Evolutionary conservation across 805 yeast genomes (phyloP).

Genomic region (Hanseniaspora vineae): DNA sequence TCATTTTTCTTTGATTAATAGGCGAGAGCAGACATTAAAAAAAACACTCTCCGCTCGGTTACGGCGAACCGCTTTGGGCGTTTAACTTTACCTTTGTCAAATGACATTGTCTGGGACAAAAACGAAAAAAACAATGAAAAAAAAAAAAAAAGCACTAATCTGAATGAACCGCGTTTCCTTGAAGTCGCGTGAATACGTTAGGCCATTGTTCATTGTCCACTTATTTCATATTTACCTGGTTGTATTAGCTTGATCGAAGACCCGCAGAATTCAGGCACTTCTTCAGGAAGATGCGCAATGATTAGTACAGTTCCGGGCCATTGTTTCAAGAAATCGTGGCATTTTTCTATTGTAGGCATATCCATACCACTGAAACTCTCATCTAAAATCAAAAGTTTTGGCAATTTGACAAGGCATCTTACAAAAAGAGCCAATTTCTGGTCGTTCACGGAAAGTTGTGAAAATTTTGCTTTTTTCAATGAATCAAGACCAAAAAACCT

Average conservation of each 20-base stretch:
- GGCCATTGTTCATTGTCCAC: too few relatives aligned
- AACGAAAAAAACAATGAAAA: too few relatives aligned
- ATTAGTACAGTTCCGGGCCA: slow-evolving; percentile 64
- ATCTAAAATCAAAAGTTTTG: slow-evolving; percentile 69
- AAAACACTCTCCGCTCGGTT: too few relatives aligned
- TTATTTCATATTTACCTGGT: slow-evolving; percentile 26
- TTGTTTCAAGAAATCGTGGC: slow-evolving; percentile 36
- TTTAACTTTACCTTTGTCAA: too few relatives aligned
- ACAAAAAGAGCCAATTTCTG: slow-evolving; percentile 71
- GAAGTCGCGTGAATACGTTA: too few relatives aligned
- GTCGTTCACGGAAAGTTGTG: slow-evolving; percentile 47
- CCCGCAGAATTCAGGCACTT: slow-evolving; percentile 27
- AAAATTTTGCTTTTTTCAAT: slow-evolving; percentile 31
- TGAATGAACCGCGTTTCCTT: too few relatives aligned
- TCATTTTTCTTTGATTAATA: too few relatives aligned
- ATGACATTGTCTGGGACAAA: too few relatives aligned
- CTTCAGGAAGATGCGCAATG: slow-evolving; percentile 71
- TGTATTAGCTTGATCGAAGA: slow-evolving; percentile 18
- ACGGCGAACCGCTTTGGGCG: too few relatives aligned
- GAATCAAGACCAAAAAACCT: slow-evolving; percentile 25
- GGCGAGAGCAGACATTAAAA: too few relatives aligned
- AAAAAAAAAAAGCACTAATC: too few relatives aligned
- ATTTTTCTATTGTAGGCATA: slow-evolving; percentile 40
- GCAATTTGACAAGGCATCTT: slow-evolving; percentile 66
- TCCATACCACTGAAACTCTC: slow-evolving; percentile 93